Evolutionary conservation across 2,329 filamentous ascomycete species (phyloP).

Genomic region (Magnaporthiopsis incrustans): DNA sequence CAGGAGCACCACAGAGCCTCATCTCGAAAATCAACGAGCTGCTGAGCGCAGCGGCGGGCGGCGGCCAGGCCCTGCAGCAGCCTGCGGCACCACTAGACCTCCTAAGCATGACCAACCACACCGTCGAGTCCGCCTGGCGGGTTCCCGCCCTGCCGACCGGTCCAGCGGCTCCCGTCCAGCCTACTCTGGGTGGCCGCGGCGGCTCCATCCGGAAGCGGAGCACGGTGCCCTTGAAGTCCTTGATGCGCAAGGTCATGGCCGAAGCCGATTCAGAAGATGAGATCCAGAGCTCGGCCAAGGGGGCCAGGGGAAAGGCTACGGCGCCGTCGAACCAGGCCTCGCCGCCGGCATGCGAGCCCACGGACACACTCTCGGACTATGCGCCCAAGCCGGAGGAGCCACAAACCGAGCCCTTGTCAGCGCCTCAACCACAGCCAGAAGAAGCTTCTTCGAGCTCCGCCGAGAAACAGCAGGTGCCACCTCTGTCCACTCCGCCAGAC

Average conservation of each 20-base stretch:
- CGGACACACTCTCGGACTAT: too few species aligned
- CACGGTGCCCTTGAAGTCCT: not conserved
- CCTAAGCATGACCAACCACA: conserved; percentile 12
- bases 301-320: not conserved
- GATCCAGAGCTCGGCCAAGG: not conserved
- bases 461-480: not conserved
- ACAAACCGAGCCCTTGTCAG: too few species aligned
- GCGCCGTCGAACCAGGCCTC: not conserved
- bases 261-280: conserved; percentile 7
- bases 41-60: not conserved
- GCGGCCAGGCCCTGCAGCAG: not conserved
- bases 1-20: not conserved
- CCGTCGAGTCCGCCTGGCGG: conserved; percentile 30
- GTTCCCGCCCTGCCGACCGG: conserved; percentile 25
- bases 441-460: not conserved
- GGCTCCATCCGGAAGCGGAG: not conserved
- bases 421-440: not conserved
- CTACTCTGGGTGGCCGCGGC: not conserved
- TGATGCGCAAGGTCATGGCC: not conserved
- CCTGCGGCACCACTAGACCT: conserved; percentile 1
- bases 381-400: too few species aligned
- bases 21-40: not conserved
- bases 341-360: not conserved
- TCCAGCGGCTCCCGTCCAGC: not conserved
- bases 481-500: not conserved